Conservation (phyloP, 2,329 filamentous ascomycete genomes). For the Ophiocordyceps camponoti-leonardi region DNA sequence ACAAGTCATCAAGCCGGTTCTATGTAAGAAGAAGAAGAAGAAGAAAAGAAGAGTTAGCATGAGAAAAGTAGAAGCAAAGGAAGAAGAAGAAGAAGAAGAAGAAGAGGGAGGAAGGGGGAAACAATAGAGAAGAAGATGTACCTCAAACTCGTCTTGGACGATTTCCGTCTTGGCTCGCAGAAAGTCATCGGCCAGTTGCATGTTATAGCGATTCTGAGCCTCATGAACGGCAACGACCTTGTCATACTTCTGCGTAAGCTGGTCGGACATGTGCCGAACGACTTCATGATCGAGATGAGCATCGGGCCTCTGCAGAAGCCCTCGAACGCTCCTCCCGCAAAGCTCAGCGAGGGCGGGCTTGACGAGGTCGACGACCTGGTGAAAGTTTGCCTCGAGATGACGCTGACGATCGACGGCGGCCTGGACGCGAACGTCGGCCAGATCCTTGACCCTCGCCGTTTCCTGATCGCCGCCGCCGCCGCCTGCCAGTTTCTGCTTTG, state of each 20-base stretch:
- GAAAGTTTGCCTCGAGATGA: slow-evolving; percentile 47
- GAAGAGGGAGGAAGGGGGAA: background rate
- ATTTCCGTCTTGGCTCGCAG: background rate
- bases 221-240: background rate
- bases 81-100: slow-evolving; percentile 3
- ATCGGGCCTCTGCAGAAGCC: background rate
- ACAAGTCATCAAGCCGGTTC: slow-evolving; percentile 20
- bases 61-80: too few species aligned
- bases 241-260: background rate
- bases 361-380: slow-evolving; percentile 42
- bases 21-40: slow-evolving; percentile 8
- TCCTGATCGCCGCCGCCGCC: background rate
- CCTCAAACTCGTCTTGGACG: background rate
- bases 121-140: background rate
- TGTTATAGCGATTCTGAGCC: background rate
- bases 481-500: background rate
- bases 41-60: too few species aligned
- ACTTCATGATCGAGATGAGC: slow-evolving; percentile 14
- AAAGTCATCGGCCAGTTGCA: background rate
- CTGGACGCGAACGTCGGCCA: slow-evolving; percentile 34
- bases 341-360: slow-evolving; percentile 51
- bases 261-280: background rate
- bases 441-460: slow-evolving; percentile 27
- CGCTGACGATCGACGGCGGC: slow-evolving; percentile 46
- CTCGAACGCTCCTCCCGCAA: slow-evolving; percentile 35